Conservation (phyloP, 31 red algal species). For the Asparagopsis taxiformis region DNA sequence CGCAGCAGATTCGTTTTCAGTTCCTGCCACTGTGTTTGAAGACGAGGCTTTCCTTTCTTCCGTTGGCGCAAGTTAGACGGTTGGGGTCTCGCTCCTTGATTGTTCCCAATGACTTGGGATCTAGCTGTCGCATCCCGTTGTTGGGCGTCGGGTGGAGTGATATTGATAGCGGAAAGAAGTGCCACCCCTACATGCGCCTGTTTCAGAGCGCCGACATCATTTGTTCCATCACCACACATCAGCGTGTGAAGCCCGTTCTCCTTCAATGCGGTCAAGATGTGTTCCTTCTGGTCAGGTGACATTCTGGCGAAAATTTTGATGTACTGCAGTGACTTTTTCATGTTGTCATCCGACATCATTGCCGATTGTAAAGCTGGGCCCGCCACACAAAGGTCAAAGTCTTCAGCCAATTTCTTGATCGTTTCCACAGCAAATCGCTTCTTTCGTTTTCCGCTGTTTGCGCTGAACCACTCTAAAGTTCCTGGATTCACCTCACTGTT, state of each 20-base stretch:
- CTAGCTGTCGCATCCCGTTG: neutral
- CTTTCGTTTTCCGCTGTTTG: conserved; percentile 62
- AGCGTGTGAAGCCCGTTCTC: conserved; percentile 74
- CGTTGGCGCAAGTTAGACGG: neutral
- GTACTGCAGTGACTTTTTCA: conserved; percentile 28
- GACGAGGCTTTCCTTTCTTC: conserved; percentile 1
- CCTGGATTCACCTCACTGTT: conserved; percentile 48
- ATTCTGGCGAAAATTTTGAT: conserved; percentile 87
- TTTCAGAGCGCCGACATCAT: conserved; percentile 98
- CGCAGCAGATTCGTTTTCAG: neutral
- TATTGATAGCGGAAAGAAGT: conserved; percentile 56
- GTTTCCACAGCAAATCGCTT: conserved; percentile 40
- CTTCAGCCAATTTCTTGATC: conserved; percentile 38
- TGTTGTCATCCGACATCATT: conserved; percentile 7
- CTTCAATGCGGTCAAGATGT: conserved; percentile 78
- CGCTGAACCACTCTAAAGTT: conserved; percentile 76
- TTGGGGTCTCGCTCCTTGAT: neutral
- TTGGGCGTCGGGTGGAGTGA: neutral
- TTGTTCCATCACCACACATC: conserved; percentile 99
- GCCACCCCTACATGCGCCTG: conserved; percentile 99
- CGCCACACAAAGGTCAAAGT: conserved; percentile 85
- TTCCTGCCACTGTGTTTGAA: neutral
- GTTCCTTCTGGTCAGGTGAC: conserved; percentile 88
- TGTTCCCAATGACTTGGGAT: neutral
- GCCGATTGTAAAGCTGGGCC: conserved; percentile 70